These are phyloP conservation scores for Hypoxylon lienhwacheense DNA, from an alignment of 495 filamentous ascomycete species.

Conservation along the genomic window DNA sequence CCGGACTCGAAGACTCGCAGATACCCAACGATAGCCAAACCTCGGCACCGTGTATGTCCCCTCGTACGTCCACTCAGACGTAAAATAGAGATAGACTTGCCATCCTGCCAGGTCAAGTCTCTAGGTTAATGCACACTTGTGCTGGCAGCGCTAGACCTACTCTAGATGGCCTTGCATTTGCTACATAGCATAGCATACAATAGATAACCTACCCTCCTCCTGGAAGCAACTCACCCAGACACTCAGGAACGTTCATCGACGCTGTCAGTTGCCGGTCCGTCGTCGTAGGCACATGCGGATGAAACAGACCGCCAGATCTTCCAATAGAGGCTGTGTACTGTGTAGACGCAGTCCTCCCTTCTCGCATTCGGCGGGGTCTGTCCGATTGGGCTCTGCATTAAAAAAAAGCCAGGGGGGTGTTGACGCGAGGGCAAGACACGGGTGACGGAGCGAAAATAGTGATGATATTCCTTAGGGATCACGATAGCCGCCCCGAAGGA, in stretches of 20 bases:
- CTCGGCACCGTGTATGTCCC: neutral
- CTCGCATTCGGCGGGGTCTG: neutral
- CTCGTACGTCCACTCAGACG: neutral
- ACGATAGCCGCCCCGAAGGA: constrained; percentile 9
- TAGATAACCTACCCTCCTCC: too few species aligned
- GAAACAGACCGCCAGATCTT: too few species aligned
- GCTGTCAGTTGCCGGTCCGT: too few species aligned
- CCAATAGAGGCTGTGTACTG: too few species aligned
- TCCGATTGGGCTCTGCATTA: neutral
- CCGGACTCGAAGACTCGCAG: neutral
- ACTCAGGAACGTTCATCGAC: too few species aligned
- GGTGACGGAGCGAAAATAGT: constrained; percentile 3
- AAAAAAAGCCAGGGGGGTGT: neutral
- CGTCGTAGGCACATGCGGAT: too few species aligned
- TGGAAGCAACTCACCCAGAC: too few species aligned
- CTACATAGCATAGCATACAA: too few species aligned
- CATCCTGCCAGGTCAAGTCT: too few species aligned
- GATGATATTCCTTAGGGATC: constrained; percentile 21
- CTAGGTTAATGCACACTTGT: neutral
- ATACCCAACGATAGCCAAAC: constrained; percentile 3
- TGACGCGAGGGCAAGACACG: too few species aligned
- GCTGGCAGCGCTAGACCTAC: neutral
- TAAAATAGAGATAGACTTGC: neutral
- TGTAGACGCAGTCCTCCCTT: neutral
- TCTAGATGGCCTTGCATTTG: neutral